Evolutionary conservation across 1,139 yeast species (phyloP), one percentile per base, ranked within the genome.

Genomic region (Yamadazyma oceani): DNA sequence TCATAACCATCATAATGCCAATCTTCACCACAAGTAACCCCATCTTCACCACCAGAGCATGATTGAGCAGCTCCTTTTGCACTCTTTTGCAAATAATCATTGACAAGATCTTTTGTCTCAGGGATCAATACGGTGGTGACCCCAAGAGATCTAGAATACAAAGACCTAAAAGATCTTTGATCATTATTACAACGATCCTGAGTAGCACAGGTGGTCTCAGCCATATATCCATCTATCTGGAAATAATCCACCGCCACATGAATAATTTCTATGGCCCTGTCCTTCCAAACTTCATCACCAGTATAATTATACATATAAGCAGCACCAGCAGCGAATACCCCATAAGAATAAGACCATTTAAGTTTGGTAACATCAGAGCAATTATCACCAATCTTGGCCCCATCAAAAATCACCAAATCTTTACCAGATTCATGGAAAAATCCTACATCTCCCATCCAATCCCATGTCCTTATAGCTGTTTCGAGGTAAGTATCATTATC

Each of bases 311-410:
- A 84, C 56, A 86, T 56, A 54, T 78, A 83, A 1, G 95, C 94
- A 43, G 79, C 62, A 2, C 95, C 95, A 2, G 85, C 69, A 54
- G 85, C 58, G 58, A 82, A 60, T 22, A 84, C 69, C n/a, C 90
- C 95, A 56, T 82, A 84, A 55, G 85, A 84, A 58, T 86, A 86
- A 12, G 88, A 75, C 94, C 94, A 86, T 55, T 78, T 79, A 28
- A 70, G 67, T 27, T 62, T 60, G 25, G 80, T 69, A 29, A 79
- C 53, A 22, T 69, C 67, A 3, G 80, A 52, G 58, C 95, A 86
- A 61, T 80, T 77, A 41, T 64, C 59, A 27, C 55, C 64, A 33
- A 78, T 69, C 45, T 74, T 66, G n/a, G 87, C 86, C 46, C 95
- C 95, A 57, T 86, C 95, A 54, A 74, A 80, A 25, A 84, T 76